Evolutionary conservation across 192 early-diverging fungal species (phyloP), one percentile per base, ranked within the genome.

Genomic region (Coemansia sp.): DNA sequence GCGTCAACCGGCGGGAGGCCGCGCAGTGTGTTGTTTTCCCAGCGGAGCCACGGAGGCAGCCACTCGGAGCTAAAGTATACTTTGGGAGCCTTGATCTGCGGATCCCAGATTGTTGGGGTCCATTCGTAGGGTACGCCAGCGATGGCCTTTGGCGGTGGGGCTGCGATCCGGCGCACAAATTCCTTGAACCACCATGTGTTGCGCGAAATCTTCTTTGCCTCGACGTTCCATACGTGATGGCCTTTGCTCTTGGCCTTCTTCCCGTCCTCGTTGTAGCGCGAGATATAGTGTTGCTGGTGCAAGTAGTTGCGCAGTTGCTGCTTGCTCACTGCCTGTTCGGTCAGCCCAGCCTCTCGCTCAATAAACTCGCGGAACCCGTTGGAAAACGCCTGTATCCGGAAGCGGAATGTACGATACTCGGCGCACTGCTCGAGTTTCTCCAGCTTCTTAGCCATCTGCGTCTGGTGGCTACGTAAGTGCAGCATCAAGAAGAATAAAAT

Each of bases 381-480:
- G 28, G 86, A 88, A 56, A 92, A 92, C 9, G 90, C 85, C 69
- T 88, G 87, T 68, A 92, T 92, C n/a, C 90, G 87, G 71, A 92
- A 92, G 52, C 90, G 87, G 78, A 92, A 91, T n/a, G 88, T 84
- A n/a, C 85, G 76, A 68, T 88, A 92, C 47, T 89, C 88, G 22
- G 83, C 78, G n/a, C 84, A 88, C 56, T 88, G 84, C 60, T 86
- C 85, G 19, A 89, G 81, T 47, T 87, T 85, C 51, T 88, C 84
- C 74, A 90, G 85, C 69, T 89, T 88, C 56, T 90, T 90, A 14
- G 89, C 89, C 85, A 89, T 90, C 44, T 87, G 81, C 28, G 89
- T 88, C 74, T 90, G 89, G 53, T 90, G 89, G 31, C 86, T 79
- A 79, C 71, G 73, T 10, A 34, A 10, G 32, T 34, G 32, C 32